Evolutionary conservation across 192 early-diverging fungal genomes (phyloP), one percentile per base, ranked within the genome.

Genomic region (Dimargaris cristalligena): DNA sequence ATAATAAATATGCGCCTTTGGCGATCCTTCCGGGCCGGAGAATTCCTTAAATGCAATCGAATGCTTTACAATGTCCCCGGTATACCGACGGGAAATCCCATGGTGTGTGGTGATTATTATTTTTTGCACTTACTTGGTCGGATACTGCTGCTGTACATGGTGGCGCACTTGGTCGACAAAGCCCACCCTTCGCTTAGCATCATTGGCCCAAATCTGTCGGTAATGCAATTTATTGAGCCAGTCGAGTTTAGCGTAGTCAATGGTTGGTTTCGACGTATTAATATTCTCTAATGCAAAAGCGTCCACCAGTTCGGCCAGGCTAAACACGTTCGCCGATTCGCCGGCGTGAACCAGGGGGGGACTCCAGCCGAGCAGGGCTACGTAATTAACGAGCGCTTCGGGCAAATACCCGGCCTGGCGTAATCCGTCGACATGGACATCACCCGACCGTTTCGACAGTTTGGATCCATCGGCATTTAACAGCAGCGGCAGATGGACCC

Each of bases 401-500:
- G 91, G 88, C 20, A 90, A 67, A 62, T 89, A 92, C 1, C 93
- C 90, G 26, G 78, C 80, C 47, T 81, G 79, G 22, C 75, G 74
- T 55, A 90, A 85, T 22, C 76, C 66, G 28, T 79, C 76, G 2
- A 84, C 78, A 68, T 86, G 80, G n/a, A 88, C 77, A 70, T 92
- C 86, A 13, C 78, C 75, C n/a, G 85, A 78, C 46, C 92, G 75
- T 67, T 94, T 97, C n/a, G 89, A 92, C 13, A 94, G 75, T 64
- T 97, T 94, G 13, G 80, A 68, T 2, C 86, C 86, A 65, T 90
- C 82, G 2, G 71, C 63, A 62, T 91, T 91, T 41, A 93, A 72
- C 47, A 97, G 75, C 30, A 97, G 74, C 20, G 93, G 93, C 34
- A 97, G 72, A 55, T 97, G 93, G 0, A 77, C 85, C 70, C 88